Evolutionary conservation across 1,139 yeast genomes (phyloP).

Genomic region (Candida sp.): DNA sequence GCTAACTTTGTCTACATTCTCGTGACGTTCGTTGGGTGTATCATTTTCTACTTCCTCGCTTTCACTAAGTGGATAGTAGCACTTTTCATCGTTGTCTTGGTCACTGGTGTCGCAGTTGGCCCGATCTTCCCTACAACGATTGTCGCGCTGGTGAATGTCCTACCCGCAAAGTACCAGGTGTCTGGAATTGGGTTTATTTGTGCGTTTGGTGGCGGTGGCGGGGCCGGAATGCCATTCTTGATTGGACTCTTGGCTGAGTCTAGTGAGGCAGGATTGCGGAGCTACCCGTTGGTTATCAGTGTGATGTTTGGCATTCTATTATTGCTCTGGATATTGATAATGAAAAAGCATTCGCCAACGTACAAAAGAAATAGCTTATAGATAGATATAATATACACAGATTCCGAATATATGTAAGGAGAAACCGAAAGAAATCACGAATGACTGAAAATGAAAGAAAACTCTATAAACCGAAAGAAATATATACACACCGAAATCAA

Average conservation of each 20-base stretch:
- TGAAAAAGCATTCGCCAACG: constrained; percentile 18
- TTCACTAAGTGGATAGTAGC: constrained; percentile 14
- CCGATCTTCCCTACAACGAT: constrained; percentile 84
- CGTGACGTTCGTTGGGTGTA: constrained; percentile 32
- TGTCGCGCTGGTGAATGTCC: constrained; percentile 61
- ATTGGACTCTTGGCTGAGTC: constrained; percentile 56
- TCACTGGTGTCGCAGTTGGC: constrained; percentile 73
- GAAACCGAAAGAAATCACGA: background rate
- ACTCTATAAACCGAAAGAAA: no score
- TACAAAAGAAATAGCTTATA: constrained; percentile 21
- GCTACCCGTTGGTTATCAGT: constrained; percentile 37
- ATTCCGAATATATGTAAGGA: background rate
- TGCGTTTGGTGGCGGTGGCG: constrained; percentile 79
- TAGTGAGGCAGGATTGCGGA: constrained; percentile 33
- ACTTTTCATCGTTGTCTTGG: constrained; percentile 45
- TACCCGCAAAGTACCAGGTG: constrained; percentile 67
- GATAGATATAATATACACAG: constrained; percentile 2
- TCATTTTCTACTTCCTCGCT: constrained; percentile 33
- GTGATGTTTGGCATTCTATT: constrained; percentile 28
- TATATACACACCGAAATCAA: no score
- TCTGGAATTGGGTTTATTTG: constrained; percentile 78
- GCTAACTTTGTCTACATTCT: constrained; percentile 43
- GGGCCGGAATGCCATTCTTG: constrained; percentile 70
- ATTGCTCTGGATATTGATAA: constrained; percentile 31
- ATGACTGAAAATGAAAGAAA: no score